Evolutionary conservation across 352 stramenopile species (phyloP).

Genomic region (Pythium rhizo-oryzae): DNA sequence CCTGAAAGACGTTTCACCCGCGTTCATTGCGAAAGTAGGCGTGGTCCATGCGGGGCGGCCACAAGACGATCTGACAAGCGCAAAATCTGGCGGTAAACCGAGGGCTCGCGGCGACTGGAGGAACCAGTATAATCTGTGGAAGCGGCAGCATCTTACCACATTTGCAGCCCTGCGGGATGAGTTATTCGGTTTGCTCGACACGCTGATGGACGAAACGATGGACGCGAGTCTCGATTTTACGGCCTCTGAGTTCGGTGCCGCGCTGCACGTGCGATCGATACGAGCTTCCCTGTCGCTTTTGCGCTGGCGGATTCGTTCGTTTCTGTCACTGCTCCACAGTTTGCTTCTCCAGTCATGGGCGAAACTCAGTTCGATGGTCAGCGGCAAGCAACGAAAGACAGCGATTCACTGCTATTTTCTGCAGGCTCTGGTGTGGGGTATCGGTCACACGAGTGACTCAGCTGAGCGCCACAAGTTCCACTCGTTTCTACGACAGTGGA

Average conservation of each 20-base stretch:
- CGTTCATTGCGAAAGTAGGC: slow-evolving; percentile 51
- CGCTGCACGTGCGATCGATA: background rate
- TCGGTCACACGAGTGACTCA: slow-evolving; percentile 50
- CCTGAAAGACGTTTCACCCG: slow-evolving; percentile 49
- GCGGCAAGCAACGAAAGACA: slow-evolving; percentile 61
- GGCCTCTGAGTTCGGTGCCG: slow-evolving; percentile 35
- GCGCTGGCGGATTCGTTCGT: slow-evolving; percentile 28
- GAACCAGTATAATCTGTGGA: slow-evolving; percentile 52
- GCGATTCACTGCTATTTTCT: slow-evolving; percentile 68
- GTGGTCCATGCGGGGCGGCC: slow-evolving; percentile 35
- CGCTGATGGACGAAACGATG: slow-evolving; percentile 46
- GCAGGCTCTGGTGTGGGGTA: slow-evolving; percentile 72
- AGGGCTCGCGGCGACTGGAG: slow-evolving; percentile 23
- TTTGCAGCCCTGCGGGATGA: slow-evolving; percentile 38
- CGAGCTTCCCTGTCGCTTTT: background rate
- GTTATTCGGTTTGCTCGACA: slow-evolving; percentile 48
- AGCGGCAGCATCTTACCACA: slow-evolving; percentile 27
- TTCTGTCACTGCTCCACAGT: slow-evolving; percentile 54
- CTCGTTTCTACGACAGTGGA: slow-evolving; percentile 58
- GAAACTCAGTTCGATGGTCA: slow-evolving; percentile 58
- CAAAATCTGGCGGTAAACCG: background rate
- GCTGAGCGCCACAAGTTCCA: slow-evolving; percentile 67
- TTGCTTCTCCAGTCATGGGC: slow-evolving; percentile 50
- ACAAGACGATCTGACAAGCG: background rate
- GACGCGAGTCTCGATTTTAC: slow-evolving; percentile 50